phyloP scores from a whole-genome alignment of 2,329 filamentous ascomycete species.

The Penicillium brevicompactum region DNA sequence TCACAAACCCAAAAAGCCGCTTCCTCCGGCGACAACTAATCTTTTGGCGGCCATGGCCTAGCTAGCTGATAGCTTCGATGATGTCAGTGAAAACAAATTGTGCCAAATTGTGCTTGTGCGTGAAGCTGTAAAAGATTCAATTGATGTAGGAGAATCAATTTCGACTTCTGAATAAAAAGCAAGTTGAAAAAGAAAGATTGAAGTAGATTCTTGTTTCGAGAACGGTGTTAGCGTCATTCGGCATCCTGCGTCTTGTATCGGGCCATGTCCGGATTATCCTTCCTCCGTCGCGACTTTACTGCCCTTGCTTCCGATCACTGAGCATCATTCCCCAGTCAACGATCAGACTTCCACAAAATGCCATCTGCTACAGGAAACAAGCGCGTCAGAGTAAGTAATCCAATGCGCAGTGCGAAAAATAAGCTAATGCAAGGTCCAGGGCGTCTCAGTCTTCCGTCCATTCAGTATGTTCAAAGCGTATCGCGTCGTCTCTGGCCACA shows the following conservation, averaged over 20 bases:
- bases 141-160: not conserved
- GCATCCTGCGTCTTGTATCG: slow-evolving; percentile 3
- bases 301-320: slow-evolving; percentile 10
- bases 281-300: slow-evolving; percentile 2
- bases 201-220: not conserved
- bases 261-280: slow-evolving; percentile 4
- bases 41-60: slow-evolving; percentile 65
- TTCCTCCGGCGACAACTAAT: slow-evolving; percentile 89
- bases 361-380: slow-evolving; percentile 57
- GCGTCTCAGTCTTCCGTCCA: slow-evolving; percentile 50
- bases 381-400: slow-evolving; percentile 50
- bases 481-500: not conserved
- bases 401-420: not conserved
- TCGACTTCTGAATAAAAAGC: not conserved
- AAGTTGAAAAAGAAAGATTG: not conserved
- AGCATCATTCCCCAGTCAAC: not conserved
- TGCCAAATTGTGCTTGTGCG: not conserved
- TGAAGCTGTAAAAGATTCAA: not conserved
- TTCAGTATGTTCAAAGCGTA: slow-evolving; percentile 40
- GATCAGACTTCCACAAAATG: slow-evolving; percentile 39
- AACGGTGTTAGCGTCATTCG: slow-evolving; percentile 2
- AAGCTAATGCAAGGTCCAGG: slow-evolving; percentile 35
- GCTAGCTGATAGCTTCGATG: slow-evolving; percentile 15
- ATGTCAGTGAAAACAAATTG: not conserved
- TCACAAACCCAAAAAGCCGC: slow-evolving; percentile 77